Evolutionary conservation across 768 basidiomycete species (phyloP), one percentile per base, ranked within the genome.

Genomic region (Suillus ampliporus): DNA sequence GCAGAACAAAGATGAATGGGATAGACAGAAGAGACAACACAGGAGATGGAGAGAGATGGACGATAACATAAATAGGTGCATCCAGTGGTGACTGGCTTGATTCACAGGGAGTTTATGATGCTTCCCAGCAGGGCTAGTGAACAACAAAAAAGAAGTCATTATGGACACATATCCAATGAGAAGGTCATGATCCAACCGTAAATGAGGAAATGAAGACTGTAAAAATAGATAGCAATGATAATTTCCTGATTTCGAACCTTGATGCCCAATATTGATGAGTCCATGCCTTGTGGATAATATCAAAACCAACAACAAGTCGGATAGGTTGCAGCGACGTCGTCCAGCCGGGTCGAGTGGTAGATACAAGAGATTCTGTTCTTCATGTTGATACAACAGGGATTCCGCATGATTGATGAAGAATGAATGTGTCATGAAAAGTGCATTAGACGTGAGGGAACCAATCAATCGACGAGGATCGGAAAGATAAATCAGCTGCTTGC

Each of bases 351-450:
- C 61, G 66, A 64, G 59, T 68, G 73, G 66, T 76, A 70, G 74
- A 75, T 75, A 75, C 74, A 75, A 68, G 64, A 38, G 38, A 56
- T 37, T 56, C 54, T 69, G 65, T 74, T 67, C 65, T 70, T 76
- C 52, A 43, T 67, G 67, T 67, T 66, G 75, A 69, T 75, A 75
- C 74, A 76, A 68, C 74, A 60, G 61, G 57, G 56, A 64, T 56
- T 56, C 38, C 54, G 23, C 54, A 28, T 40, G 23, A 59, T 72
- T 74, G 58, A 67, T 68, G 67, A 72, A 64, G 58, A 69, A 58
- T 61, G 69, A 68, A 67, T 71, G 69, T 58, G 71, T 62, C 62
- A 60, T 54, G 50, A 58, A 68, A 71, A 67, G 57, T 35, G 53
- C 46, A 53, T 64, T 50, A 54, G 21, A 54, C 23, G 53, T 56